Base-by-base conservation (phyloP, 2,329 filamentous ascomycete genomes). In the Botrytis elliptica region DNA sequence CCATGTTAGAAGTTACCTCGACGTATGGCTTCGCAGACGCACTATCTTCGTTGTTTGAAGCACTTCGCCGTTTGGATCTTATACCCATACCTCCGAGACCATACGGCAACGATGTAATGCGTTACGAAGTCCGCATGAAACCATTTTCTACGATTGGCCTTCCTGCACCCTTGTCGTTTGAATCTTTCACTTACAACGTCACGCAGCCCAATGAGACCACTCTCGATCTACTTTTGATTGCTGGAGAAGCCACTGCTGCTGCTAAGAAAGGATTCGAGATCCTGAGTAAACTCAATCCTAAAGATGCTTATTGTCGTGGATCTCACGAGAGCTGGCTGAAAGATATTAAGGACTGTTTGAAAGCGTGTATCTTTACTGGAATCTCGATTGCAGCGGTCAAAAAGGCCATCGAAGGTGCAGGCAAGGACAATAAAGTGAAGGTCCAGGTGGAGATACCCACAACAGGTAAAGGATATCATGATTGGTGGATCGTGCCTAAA, bases 71-170 rank as follows among this genome's bases (percentile, higher is more conserved):
- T 36, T 70, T 79, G 20, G 77, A 80, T 75, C 65, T 84, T 78
- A 77, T 89, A 76, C 79, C 83, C 62, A 52, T 79, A 8, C 83
- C 81, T 62, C 76, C 77, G 42, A 80, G 84, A 16, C 86, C 88
- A 3, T 92, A 91, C 79, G 87, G 87, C 42, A 85, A 85, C n/a
- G 84, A 88, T 40, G 78, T 82, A 2, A 82, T 91, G 33, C 86
- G 90, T 7, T 91, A 92, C 77, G 90, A 92, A 79, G 83, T 92
- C 2, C 88, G 91, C 69, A 91, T 93, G 90, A 92, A 92, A 78
- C 90, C 90, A 0, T 93, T 92, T 77, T 82, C 90, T 4, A 82
- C 83, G 1, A 85, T 93, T 60, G 85, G 85, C 29, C 84, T 90
- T 1, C 89, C 90, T 0, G 87, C 89, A 78, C 83, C 89, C 7